Conservation (phyloP, 2,329 filamentous ascomycete genomes). For the Cladosporium sp. region DNA sequence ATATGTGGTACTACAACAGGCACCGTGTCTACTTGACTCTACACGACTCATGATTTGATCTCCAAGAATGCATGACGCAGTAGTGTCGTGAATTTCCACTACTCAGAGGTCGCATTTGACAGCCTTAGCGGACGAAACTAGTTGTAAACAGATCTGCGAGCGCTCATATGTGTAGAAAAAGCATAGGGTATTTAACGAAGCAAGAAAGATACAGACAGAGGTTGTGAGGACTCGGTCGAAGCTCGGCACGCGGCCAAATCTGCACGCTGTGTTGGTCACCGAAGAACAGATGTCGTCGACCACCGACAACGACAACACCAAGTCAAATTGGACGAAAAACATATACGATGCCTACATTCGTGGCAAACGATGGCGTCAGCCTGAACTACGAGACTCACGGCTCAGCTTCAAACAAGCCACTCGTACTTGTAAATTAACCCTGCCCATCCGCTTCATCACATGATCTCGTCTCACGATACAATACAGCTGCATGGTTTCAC, state of each 20-base stretch:
- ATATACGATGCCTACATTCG: constrained; percentile 4
- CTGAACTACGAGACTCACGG: constrained; percentile 12
- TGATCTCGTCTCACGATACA: neutral
- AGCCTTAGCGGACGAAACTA: no score
- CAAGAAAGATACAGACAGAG: neutral
- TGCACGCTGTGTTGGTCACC: neutral
- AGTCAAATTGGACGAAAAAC: neutral
- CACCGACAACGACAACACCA: neutral
- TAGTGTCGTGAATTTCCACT: no score
- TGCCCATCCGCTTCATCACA: neutral
- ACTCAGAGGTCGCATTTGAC: no score
- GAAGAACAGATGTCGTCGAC: neutral
- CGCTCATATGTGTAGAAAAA: no score
- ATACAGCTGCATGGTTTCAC: constrained; percentile 16
- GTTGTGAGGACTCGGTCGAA: neutral
- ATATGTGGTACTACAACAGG: no score
- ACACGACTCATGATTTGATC: no score
- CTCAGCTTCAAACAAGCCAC: neutral
- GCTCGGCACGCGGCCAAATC: neutral
- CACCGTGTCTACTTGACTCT: no score
- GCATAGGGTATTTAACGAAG: neutral
- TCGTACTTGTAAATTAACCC: constrained; percentile 9
- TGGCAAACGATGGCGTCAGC: constrained; percentile 6
- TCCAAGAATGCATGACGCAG: no score
- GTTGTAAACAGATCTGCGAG: no score